These are phyloP conservation scores for Aspergillus ibericus DNA, from an alignment of 2,329 filamentous ascomycete species.

Conservation along the genomic window DNA sequence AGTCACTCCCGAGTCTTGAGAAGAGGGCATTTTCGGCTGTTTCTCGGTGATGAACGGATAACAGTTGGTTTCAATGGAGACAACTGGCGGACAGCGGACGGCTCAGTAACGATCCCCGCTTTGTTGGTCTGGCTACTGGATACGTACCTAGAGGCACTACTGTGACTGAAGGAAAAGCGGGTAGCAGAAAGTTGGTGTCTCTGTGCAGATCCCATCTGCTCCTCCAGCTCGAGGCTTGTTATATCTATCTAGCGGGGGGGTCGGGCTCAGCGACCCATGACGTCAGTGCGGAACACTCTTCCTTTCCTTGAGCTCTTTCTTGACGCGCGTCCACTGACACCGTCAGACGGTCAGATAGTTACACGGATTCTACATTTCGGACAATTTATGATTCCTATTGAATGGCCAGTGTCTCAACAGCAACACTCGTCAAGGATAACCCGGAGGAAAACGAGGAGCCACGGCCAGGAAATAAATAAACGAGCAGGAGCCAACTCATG, in stretches of 20 bases:
- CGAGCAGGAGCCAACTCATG: too few relatives aligned
- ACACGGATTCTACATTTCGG: neutral
- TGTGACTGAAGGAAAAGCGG: neutral
- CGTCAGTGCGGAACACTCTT: neutral
- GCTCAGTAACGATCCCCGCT: neutral
- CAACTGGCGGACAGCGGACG: neutral
- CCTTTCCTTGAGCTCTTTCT: neutral
- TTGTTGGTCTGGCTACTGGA: neutral
- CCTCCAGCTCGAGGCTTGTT: too few relatives aligned
- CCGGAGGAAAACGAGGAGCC: too few relatives aligned
- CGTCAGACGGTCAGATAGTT: neutral
- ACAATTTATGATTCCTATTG: too few relatives aligned
- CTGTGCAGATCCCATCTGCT: neutral
- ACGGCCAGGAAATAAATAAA: too few relatives aligned
- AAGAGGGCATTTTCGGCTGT: conserved; percentile 10
- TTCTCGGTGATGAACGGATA: neutral
- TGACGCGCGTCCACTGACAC: neutral
- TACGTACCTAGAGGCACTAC: neutral
- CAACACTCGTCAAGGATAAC: too few relatives aligned
- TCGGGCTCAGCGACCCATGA: neutral
- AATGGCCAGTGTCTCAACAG: too few relatives aligned
- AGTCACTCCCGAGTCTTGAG: conserved; percentile 45
- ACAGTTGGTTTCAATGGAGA: neutral
- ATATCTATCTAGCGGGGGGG: too few relatives aligned
- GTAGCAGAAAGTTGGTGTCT: neutral